phyloP scores from a whole-genome alignment of 352 stramenopile genomes.

The Phytophthora sojae region DNA sequence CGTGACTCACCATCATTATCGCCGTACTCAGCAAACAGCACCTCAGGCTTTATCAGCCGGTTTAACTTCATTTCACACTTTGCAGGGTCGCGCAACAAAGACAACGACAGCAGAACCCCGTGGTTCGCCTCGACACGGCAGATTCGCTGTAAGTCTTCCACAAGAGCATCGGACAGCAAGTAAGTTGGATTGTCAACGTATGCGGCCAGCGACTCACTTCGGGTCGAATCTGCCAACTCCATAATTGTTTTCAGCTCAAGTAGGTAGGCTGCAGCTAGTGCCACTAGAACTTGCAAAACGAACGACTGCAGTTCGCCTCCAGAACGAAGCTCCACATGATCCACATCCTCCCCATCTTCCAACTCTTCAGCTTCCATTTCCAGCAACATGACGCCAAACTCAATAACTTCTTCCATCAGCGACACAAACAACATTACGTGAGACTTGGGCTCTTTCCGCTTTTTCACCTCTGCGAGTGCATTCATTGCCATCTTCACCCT shows the following conservation, averaged over 20 bases:
- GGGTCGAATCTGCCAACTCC: constrained; percentile 25
- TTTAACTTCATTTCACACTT: constrained; percentile 54
- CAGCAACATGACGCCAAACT: constrained; percentile 56
- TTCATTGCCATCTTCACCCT: constrained; percentile 29
- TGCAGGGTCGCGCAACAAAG: constrained; percentile 53
- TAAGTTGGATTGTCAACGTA: constrained; percentile 42
- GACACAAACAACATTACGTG: constrained; percentile 45
- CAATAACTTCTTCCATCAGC: constrained; percentile 61
- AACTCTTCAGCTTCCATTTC: constrained; percentile 46
- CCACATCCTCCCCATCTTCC: neutral
- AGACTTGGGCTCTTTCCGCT: constrained; percentile 28
- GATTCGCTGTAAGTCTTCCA: constrained; percentile 56
- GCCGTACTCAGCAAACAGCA: constrained; percentile 45
- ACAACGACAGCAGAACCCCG: constrained; percentile 63
- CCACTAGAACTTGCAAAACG: constrained; percentile 46
- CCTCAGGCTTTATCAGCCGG: constrained; percentile 47
- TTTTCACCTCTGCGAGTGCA: constrained; percentile 56
- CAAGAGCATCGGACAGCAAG: constrained; percentile 37
- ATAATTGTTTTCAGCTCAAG: constrained; percentile 35
- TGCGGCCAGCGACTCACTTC: constrained; percentile 19
- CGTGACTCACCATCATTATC: neutral
- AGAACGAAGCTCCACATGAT: neutral
- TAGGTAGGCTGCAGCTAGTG: constrained; percentile 41
- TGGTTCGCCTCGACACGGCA: constrained; percentile 58
- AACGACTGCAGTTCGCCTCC: constrained; percentile 26